Percentiles rank a stretch among this genome's conserved stretches.
Conservation (phyloP, 306 rosid species). For the Potentilla sterilis region DNA sequence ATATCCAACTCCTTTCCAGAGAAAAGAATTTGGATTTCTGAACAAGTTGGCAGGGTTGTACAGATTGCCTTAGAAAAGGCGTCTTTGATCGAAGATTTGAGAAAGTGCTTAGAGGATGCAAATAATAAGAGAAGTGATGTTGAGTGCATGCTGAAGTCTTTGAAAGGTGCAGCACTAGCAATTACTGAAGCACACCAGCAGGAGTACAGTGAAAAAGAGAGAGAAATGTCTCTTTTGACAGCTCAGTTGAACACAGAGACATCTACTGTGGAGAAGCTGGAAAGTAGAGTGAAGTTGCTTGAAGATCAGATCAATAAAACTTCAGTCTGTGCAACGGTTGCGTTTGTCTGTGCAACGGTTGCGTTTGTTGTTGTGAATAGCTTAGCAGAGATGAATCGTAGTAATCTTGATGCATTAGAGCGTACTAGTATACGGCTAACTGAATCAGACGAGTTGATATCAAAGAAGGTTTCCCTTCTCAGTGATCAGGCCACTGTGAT, state of each 20-base stretch:
- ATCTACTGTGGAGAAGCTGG: slow-evolving; percentile 41
- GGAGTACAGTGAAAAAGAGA: slow-evolving; percentile 61
- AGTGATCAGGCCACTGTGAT: slow-evolving; percentile 48
- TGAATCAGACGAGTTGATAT: slow-evolving; percentile 47
- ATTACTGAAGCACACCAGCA: slow-evolving; percentile 86
- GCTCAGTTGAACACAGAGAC: slow-evolving; percentile 47
- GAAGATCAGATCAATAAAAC: slow-evolving; percentile 49
- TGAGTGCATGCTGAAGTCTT: slow-evolving; percentile 85
- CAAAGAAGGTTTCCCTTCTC: slow-evolving; percentile 52
- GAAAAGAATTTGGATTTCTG: slow-evolving; percentile 90
- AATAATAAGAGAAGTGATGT: slow-evolving; percentile 74
- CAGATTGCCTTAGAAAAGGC: slow-evolving; percentile 75
- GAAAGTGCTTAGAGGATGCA: slow-evolving; percentile 82
- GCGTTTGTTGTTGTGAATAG: slow-evolving; percentile 73
- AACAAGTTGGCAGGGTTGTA: slow-evolving; percentile 66
- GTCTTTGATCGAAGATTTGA: slow-evolving; percentile 65
- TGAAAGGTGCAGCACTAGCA: slow-evolving; percentile 76
- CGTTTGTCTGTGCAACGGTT: slow-evolving; percentile 72
- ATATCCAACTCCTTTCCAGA: slow-evolving; percentile 74
- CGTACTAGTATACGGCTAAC: slow-evolving; percentile 41
- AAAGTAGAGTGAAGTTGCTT: slow-evolving; percentile 48
- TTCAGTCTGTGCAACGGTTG: slow-evolving; percentile 73
- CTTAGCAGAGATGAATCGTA: slow-evolving; percentile 58
- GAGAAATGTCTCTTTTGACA: slow-evolving; percentile 50
- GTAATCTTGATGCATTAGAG: slow-evolving; percentile 47